A percentile compares a stretch with the other conserved stretches of the same genome.
phyloP scores from a whole-genome alignment of 495 filamentous ascomycete species.

The Penicillium turbatum region DNA sequence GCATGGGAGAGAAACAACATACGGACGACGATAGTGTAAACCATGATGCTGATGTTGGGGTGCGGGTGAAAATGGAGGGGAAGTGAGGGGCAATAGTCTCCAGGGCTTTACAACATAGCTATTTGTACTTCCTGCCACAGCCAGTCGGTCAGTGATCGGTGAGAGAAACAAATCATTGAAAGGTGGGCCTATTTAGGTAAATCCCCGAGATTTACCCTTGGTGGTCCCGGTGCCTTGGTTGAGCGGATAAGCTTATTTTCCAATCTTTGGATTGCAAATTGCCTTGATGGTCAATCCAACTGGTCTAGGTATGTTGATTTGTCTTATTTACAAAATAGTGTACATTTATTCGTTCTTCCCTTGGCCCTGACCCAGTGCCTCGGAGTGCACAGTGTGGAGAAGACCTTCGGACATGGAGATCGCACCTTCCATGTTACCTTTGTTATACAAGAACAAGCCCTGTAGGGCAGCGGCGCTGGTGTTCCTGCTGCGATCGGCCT shows the following conservation, averaged over 20 bases:
- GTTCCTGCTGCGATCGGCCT: slow-evolving; percentile 35
- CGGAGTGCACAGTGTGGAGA: slow-evolving; percentile 32
- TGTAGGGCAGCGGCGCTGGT: slow-evolving; percentile 88
- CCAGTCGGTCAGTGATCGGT: slow-evolving; percentile 1
- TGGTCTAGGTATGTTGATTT: slow-evolving; percentile 15
- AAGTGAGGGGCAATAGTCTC: not conserved
- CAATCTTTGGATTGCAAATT: not conserved
- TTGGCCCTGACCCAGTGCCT: slow-evolving; percentile 21
- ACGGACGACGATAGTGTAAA: slow-evolving; percentile 58
- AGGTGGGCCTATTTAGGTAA: not conserved
- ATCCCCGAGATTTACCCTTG: slow-evolving; percentile 8
- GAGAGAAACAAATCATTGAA: not conserved
- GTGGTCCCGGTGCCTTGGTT: slow-evolving; percentile 1
- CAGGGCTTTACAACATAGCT: not conserved
- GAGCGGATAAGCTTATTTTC: not conserved
- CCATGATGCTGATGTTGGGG: slow-evolving; percentile 28
- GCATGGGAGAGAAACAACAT: slow-evolving; percentile 8
- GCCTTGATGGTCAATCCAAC: not conserved
- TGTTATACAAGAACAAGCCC: slow-evolving; percentile 91
- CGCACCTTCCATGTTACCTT: slow-evolving; percentile 81
- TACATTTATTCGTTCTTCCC: slow-evolving; percentile 23
- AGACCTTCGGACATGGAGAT: slow-evolving; percentile 73
- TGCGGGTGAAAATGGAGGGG: not conserved
- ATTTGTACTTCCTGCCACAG: no score
- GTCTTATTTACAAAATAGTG: slow-evolving; percentile 30